A percentile compares a stretch with the other conserved stretches of the same genome.
Evolutionary conservation across 148 eudicot species (phyloP).

Genomic region (Pharnaceum exiguum): DNA sequence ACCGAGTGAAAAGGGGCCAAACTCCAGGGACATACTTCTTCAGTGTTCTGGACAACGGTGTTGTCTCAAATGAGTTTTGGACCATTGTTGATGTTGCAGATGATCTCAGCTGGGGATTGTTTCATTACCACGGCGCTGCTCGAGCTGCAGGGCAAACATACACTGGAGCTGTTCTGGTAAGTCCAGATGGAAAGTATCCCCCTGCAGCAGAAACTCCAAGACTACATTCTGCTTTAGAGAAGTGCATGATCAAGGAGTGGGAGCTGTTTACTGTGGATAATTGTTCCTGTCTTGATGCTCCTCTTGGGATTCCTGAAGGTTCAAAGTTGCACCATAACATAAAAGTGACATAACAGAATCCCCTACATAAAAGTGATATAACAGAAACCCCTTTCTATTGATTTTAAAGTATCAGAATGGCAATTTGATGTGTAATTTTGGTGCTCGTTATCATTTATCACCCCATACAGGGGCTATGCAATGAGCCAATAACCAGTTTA

Average conservation of each 20-base stretch:
- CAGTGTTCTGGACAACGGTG: slow-evolving; percentile 95
- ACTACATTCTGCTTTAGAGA: slow-evolving; percentile 54
- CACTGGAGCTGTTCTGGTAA: slow-evolving; percentile 89
- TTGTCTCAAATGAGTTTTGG: slow-evolving; percentile 94
- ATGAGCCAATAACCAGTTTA: no score
- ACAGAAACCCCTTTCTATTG: no score
- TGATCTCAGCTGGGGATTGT: slow-evolving; percentile 95
- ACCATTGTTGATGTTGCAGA: slow-evolving; percentile 85
- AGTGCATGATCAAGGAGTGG: slow-evolving; percentile 82
- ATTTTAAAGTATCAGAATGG: no score
- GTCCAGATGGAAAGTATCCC: slow-evolving; percentile 74
- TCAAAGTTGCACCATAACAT: slow-evolving; percentile 66
- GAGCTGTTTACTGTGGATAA: slow-evolving; percentile 81
- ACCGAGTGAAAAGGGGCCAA: slow-evolving; percentile 74
- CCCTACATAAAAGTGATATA: no score
- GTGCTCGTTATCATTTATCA: no score
- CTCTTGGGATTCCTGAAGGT: slow-evolving; percentile 76
- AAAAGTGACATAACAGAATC: slow-evolving; percentile 21
- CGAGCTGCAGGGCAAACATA: slow-evolving; percentile 93
- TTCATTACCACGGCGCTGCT: slow-evolving; percentile 98
- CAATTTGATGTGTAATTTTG: no score
- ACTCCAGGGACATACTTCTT: slow-evolving; percentile 71
- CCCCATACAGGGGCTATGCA: no score
- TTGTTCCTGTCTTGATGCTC: slow-evolving; percentile 67
- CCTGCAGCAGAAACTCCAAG: slow-evolving; percentile 31